Base-by-base conservation (phyloP, 768 basidiomycete genomes). In the Pisolithus marmoratus region DNA sequence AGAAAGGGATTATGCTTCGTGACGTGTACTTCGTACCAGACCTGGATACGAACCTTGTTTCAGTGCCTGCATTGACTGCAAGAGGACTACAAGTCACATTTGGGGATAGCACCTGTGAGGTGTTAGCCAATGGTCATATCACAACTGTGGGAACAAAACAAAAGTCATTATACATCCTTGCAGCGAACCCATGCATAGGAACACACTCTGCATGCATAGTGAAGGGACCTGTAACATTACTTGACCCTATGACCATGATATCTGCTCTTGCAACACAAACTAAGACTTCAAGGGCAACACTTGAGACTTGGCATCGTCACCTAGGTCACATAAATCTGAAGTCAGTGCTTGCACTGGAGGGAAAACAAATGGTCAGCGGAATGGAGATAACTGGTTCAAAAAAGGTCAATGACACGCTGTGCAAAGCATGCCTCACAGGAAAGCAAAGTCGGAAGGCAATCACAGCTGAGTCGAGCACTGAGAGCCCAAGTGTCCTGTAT, bases 341-440 rank as follows among this genome's bases (percentile, higher is more conserved):
- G 7, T 54, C 48, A 4, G 19, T 55, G 5, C 40, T 44, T n/a
- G 45, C 42, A 22, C 36, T 55, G 22, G 43, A 26, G 8, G 8
- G 20, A 20, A 45, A 49, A 20, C 43, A 49, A 7, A 55, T 55
- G 51, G 51, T 55, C 17, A 55, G 8, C 5, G 23, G 54, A 0
- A 51, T 55, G 51, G 42, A 44, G 38, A 31, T 45, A 46, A 38
- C 19, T 20, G 41, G 40, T 6, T 5, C 40, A 19, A 48, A 12
- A 23, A 46, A 29, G 3, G 26, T 46, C 5, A 34, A 51, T 2
- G 43, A 23, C n/a, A 19, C n/a, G 1, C 15, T 36, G 4, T 67
- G 65, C 37, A 50, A 44, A 31, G 37, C 55, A 3, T 63, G 65
- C 51, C 54, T 63, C 11, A 24, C 57, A 38, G 64, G 63, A 15